These are phyloP conservation scores for Mariannaea elegans DNA, from an alignment of 2,329 filamentous ascomycete genomes.

Conservation along the genomic window DNA sequence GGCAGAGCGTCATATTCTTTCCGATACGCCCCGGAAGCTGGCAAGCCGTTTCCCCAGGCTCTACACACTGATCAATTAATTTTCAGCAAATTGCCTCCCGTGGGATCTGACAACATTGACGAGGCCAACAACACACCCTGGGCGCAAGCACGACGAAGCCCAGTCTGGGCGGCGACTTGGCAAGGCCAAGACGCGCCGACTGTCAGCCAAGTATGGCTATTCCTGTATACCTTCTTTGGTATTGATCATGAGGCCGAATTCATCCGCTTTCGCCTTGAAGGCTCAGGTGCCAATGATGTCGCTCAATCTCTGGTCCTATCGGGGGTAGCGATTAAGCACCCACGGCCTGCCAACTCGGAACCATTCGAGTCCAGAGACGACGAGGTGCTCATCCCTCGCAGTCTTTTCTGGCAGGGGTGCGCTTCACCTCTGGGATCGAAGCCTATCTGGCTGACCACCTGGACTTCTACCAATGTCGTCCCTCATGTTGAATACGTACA, in stretches of 20 bases:
- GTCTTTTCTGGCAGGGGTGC: constrained; percentile 73
- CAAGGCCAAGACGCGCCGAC: constrained; percentile 48
- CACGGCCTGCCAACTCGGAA: constrained; percentile 46
- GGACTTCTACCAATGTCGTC: constrained; percentile 45
- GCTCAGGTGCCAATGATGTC: constrained; percentile 26
- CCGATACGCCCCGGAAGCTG: constrained; percentile 28
- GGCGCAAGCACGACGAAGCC: constrained; percentile 59
- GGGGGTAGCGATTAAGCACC: constrained; percentile 53
- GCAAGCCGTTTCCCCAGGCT: constrained; percentile 29
- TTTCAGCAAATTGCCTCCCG: constrained; percentile 29
- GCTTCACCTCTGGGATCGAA: constrained; percentile 71
- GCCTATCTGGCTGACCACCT: constrained; percentile 64
- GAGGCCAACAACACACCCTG: constrained; percentile 52
- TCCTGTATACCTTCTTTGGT: constrained; percentile 57
- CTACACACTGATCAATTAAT: constrained; percentile 32
- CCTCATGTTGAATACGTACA: constrained; percentile 49
- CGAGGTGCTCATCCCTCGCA: constrained; percentile 54
- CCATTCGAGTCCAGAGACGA: constrained; percentile 38
- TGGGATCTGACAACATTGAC: constrained; percentile 35
- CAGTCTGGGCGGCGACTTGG: constrained; percentile 54
- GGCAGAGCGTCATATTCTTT: constrained; percentile 31
- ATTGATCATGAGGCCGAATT: constrained; percentile 33
- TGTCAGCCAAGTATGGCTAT: constrained; percentile 58
- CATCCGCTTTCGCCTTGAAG: constrained; percentile 34
- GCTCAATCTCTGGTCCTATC: constrained; percentile 48